A percentile compares a stretch with the other conserved stretches of the same genome.
Conservation (phyloP, 148 eudicot genomes). For the Arbutus unedo region DNA sequence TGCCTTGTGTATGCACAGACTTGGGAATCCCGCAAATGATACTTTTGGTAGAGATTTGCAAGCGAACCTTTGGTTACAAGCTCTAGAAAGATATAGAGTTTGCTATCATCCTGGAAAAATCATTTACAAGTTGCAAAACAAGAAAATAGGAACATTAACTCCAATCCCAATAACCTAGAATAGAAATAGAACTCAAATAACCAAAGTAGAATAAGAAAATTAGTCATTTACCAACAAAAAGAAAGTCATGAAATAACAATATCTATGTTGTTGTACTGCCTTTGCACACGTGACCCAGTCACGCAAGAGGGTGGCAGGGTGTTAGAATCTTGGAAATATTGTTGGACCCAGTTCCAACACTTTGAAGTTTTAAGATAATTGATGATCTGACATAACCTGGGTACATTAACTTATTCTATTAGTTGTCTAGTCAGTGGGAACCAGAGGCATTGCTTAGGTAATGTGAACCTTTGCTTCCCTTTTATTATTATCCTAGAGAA, state of each 20-base stretch:
- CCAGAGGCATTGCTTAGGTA: not conserved
- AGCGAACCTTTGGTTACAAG: slow-evolving; percentile 79
- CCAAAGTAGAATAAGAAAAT: not conserved
- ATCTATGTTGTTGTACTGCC: not conserved
- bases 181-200: not conserved
- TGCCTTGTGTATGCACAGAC: slow-evolving; percentile 86
- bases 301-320: not conserved
- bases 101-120: slow-evolving; percentile 57
- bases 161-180: not conserved
- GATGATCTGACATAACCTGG: not conserved
- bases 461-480: not conserved
- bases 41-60: slow-evolving; percentile 57
- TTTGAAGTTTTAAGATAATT: not conserved
- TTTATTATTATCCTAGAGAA: not conserved
- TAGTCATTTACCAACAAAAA: not conserved
- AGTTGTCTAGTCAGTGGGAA: not conserved
- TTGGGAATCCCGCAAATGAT: slow-evolving; percentile 58
- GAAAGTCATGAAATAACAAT: not conserved
- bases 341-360: not conserved
- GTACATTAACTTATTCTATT: not conserved
- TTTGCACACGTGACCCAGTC: not conserved
- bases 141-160: not conserved
- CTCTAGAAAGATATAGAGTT: slow-evolving; percentile 89
- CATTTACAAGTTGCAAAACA: slow-evolving; percentile 2
- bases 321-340: not conserved